Base-by-base conservation (phyloP, 352 stramenopile species). In the Pythium folliculosum region DNA sequence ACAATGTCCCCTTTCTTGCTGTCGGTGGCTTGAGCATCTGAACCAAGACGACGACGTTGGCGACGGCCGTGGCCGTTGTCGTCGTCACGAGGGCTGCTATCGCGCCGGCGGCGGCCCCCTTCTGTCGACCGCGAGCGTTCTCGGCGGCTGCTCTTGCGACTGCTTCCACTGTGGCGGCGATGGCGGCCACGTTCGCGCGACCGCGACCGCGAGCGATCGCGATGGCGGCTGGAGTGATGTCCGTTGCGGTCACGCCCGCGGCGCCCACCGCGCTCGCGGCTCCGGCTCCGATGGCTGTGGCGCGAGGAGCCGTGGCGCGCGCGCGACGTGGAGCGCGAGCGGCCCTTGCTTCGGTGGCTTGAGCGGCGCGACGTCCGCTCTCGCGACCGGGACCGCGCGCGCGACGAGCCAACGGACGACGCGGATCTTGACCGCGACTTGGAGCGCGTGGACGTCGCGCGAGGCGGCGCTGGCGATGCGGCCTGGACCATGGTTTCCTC, bases 371-470 rank as follows among this genome's bases (percentile, higher is more conserved):
- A 53, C 30, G 54, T 17, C 25, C 57, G 48, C 68, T 66, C 60
- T 47, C 55, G 67, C 22, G 60, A 73, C 49, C 67, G 57, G 54
- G 67, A 73, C 19, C 60, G 60, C 40, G 67, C 62, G 0, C 60
- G 40, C 12, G 40, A 47, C 8, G 35, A 40, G 8, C 3, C 3
- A 7, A 5, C 27, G 27, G 3, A 5, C 27, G 35, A 40, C 0
- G 14, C 16, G 5, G 66, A 72, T 69, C 66, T 68, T 1, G 61
- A 64, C 22, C 50, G 57, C 0, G 52, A 62, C 55, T 40, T 54
- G 2, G 60, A 58, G 43, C 27, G 53, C 59, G 9, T 69, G 59
- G 59, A 63, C 16, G 9, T 55, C n/a, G 35, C 59, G 60, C 27
- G 23, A 45, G 14, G 40, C 35, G 59, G 65, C 37, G 25, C 53